These are phyloP conservation scores for Linnemannia zychae DNA, from an alignment of 192 early-diverging fungal species.

Conservation along the genomic window DNA sequence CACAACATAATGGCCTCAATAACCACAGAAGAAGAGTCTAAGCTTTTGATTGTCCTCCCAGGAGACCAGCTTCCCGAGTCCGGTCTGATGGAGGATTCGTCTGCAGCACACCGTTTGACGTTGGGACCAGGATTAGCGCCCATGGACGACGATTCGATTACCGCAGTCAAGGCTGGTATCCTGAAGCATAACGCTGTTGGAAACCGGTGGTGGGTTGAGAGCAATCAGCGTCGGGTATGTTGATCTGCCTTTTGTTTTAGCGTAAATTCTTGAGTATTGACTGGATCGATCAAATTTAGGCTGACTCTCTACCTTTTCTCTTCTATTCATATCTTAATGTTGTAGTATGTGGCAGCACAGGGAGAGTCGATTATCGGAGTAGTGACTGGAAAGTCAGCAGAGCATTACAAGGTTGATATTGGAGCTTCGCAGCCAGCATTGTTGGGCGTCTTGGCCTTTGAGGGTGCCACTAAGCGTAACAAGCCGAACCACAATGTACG, in stretches of 20 bases:
- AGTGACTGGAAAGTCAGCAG: slow-evolving; percentile 74
- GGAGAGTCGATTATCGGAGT: slow-evolving; percentile 93
- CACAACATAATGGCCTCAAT: slow-evolving; percentile 27
- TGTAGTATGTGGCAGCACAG: slow-evolving; percentile 87
- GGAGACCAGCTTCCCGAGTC: slow-evolving; percentile 63
- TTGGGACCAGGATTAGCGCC: slow-evolving; percentile 88
- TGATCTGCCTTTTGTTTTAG: slow-evolving; percentile 15
- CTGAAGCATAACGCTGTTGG: slow-evolving; percentile 67
- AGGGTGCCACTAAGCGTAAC: slow-evolving; percentile 94
- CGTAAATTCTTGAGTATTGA: neutral
- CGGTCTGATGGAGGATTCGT: slow-evolving; percentile 25
- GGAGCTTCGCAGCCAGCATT: slow-evolving; percentile 90
- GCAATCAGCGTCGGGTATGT: slow-evolving; percentile 82
- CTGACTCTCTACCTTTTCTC: neutral
- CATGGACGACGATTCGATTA: slow-evolving; percentile 70
- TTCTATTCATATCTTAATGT: neutral
- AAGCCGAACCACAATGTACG: slow-evolving; percentile 83
- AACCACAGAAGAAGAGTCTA: slow-evolving; percentile 12
- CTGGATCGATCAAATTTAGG: neutral
- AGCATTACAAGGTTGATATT: slow-evolving; percentile 93
- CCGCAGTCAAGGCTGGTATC: slow-evolving; percentile 82
- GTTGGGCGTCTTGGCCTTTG: slow-evolving; percentile 88
- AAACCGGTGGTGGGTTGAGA: slow-evolving; percentile 85
- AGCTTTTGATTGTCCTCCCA: slow-evolving; percentile 62
- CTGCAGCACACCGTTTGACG: slow-evolving; percentile 62